Conservation (phyloP, 768 basidiomycete genomes). For the Xerocomus spinulosus region DNA sequence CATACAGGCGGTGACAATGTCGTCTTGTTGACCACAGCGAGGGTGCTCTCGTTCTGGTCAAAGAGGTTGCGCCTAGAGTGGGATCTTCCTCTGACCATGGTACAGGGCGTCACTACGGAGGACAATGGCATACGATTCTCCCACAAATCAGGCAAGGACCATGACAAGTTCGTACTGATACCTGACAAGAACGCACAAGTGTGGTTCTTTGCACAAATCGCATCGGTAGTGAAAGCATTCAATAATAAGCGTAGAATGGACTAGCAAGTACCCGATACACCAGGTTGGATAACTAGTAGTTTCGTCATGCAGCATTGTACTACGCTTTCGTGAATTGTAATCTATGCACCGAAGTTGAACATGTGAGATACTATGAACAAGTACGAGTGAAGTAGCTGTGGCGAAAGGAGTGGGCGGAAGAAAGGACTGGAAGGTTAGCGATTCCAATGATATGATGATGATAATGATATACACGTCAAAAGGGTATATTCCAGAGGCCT, state of each 20-base stretch:
- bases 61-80: conserved; percentile 82
- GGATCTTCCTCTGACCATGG: conserved; percentile 84
- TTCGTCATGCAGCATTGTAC: conserved; percentile 28
- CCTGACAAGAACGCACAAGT: conserved; percentile 68
- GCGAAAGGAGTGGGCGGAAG: conserved; percentile 15
- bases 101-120: conserved; percentile 85
- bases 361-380: conserved; percentile 20
- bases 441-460: conserved; percentile 16
- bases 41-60: conserved; percentile 81
- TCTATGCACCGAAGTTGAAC: conserved; percentile 27
- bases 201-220: conserved; percentile 80
- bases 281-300: conserved; percentile 8
- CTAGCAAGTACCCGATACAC: conserved; percentile 19
- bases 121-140: conserved; percentile 87
- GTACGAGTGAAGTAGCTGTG: conserved; percentile 20
- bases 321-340: conserved; percentile 16
- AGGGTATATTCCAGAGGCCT: conserved; percentile 30
- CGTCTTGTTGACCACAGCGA: conserved; percentile 70
- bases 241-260: conserved; percentile 75
- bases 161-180: conserved; percentile 73
- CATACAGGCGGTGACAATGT: conserved; percentile 77
- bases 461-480: conserved; percentile 15
- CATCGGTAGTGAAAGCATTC: conserved; percentile 70
- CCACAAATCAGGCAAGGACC: conserved; percentile 70
- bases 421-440: conserved; percentile 13